Percentiles rank a stretch among this genome's conserved stretches.
These are phyloP conservation scores for Lipomyces starkeyi DNA, from an alignment of 805 yeast genomes.

Conservation along the genomic window DNA sequence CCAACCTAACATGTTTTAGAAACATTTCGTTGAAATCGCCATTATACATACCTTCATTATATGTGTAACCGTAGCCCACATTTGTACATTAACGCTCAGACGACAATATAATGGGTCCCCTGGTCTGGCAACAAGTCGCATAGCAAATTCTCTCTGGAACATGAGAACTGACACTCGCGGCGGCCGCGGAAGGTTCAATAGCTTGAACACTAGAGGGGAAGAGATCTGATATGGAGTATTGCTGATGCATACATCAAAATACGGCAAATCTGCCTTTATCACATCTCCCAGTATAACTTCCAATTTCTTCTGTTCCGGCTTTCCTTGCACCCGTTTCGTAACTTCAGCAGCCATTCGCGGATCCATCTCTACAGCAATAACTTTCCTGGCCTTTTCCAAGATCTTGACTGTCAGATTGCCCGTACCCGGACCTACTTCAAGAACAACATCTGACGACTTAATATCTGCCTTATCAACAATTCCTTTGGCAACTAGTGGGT, in stretches of 20 bases:
- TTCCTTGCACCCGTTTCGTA: constrained; percentile 96
- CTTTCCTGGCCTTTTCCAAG: constrained; percentile 88
- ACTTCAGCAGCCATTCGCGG: constrained; percentile 99
- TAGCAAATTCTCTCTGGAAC: constrained; percentile 97
- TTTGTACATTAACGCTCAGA: constrained; percentile 93
- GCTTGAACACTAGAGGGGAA: constrained; percentile 92
- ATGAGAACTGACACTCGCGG: constrained; percentile 93
- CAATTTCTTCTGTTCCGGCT: constrained; percentile 88
- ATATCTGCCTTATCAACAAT: constrained; percentile 96
- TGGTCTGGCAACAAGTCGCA: constrained; percentile 91
- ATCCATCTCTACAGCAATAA: constrained; percentile 97
- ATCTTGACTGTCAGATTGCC: constrained; percentile 95
- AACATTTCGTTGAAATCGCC: background rate
- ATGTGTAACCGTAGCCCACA: constrained; percentile 99
- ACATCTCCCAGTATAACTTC: constrained; percentile 94
- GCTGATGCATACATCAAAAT: constrained; percentile 93
- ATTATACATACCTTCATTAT: constrained; percentile 71
- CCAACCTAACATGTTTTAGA: constrained; percentile 60
- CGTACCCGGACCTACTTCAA: constrained; percentile 99
- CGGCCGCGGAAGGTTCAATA: constrained; percentile 88
- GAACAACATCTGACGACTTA: constrained; percentile 87
- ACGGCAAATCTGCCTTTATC: constrained; percentile 93
- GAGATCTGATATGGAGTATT: constrained; percentile 98
- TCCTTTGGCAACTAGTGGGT: constrained; percentile 96
- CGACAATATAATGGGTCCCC: constrained; percentile 95